Percentiles rank a stretch among this genome's conserved stretches.
These are phyloP conservation scores for Tricholoma flavovirens DNA, from an alignment of 768 basidiomycete genomes.

Conservation along the genomic window DNA sequence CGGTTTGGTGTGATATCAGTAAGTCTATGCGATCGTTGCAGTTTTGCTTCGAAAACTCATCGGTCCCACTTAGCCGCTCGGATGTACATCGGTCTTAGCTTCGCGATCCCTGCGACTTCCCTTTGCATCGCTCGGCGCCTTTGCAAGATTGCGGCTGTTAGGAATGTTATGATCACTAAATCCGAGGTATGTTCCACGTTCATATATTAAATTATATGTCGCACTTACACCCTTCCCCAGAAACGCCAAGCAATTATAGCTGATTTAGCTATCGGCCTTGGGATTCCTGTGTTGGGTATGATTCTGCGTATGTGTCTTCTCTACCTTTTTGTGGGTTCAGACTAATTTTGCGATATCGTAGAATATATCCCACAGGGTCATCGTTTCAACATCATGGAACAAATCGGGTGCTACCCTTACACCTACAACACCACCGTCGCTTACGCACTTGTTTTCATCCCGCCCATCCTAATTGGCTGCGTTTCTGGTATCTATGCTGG, in stretches of 20 bases:
- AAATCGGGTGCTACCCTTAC: constrained; percentile 40
- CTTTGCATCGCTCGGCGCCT: constrained; percentile 59
- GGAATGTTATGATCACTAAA: constrained; percentile 26
- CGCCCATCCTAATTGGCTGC: constrained; percentile 36
- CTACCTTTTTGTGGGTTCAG: neutral
- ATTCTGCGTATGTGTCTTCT: constrained; percentile 9
- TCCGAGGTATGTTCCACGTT: constrained; percentile 16
- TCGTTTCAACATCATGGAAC: constrained; percentile 42
- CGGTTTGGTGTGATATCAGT: constrained; percentile 64
- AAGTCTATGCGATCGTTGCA: constrained; percentile 11
- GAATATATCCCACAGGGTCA: constrained; percentile 43
- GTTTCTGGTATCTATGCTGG: constrained; percentile 35
- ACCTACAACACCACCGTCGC: constrained; percentile 31
- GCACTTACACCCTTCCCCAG: constrained; percentile 5
- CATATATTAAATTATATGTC: neutral
- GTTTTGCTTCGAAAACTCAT: neutral
- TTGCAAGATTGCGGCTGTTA: neutral
- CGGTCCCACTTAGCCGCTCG: neutral
- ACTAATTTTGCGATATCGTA: constrained; percentile 14
- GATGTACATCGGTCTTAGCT: constrained; percentile 11
- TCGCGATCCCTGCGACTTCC: constrained; percentile 48
- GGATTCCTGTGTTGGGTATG: constrained; percentile 40
- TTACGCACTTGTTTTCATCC: constrained; percentile 28
- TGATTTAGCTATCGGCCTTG: constrained; percentile 48
- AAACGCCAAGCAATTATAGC: constrained; percentile 44